These are phyloP conservation scores for Parasarocladium wereldwijsianum DNA, from an alignment of 2,329 filamentous ascomycete genomes.

Conservation along the genomic window DNA sequence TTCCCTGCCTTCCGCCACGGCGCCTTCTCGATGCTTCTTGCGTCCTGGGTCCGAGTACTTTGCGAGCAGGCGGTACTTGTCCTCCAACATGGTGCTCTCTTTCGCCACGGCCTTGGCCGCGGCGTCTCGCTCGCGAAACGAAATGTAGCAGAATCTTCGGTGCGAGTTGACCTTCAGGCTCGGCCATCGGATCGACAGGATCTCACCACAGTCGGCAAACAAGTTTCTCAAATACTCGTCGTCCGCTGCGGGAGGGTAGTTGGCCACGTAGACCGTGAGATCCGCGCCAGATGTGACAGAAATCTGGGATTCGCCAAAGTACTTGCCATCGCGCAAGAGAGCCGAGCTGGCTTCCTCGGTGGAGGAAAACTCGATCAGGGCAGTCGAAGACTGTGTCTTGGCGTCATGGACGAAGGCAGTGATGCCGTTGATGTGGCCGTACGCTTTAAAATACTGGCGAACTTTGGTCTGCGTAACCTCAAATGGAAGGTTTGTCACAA, in stretches of 20 bases:
- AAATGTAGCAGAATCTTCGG: slow-evolving; percentile 89
- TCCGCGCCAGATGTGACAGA: slow-evolving; percentile 60
- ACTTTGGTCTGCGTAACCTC: slow-evolving; percentile 58
- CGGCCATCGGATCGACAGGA: slow-evolving; percentile 77
- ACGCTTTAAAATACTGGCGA: slow-evolving; percentile 82
- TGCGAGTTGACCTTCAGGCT: slow-evolving; percentile 80
- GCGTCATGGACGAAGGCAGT: slow-evolving; percentile 47
- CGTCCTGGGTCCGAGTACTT: slow-evolving; percentile 73
- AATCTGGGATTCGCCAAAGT: slow-evolving; percentile 59
- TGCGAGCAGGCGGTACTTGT: slow-evolving; percentile 52
- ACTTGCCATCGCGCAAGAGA: slow-evolving; percentile 66
- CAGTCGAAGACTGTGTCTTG: slow-evolving; percentile 46
- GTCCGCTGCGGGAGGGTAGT: slow-evolving; percentile 69
- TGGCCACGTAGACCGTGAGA: slow-evolving; percentile 77
- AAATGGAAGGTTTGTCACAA: slow-evolving; percentile 62
- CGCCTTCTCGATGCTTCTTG: slow-evolving; percentile 66
- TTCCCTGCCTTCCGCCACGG: slow-evolving; percentile 77
- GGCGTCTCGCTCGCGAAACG: slow-evolving; percentile 58
- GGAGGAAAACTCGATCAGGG: slow-evolving; percentile 73
- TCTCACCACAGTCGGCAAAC: slow-evolving; percentile 63
- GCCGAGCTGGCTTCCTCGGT: slow-evolving; percentile 71
- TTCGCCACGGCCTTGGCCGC: slow-evolving; percentile 60
- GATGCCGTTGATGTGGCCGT: slow-evolving; percentile 69
- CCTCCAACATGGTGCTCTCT: slow-evolving; percentile 55
- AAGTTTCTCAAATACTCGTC: slow-evolving; percentile 53